phyloP scores from a whole-genome alignment of 129 eudicot species.

The Tagetes patula region DNA sequence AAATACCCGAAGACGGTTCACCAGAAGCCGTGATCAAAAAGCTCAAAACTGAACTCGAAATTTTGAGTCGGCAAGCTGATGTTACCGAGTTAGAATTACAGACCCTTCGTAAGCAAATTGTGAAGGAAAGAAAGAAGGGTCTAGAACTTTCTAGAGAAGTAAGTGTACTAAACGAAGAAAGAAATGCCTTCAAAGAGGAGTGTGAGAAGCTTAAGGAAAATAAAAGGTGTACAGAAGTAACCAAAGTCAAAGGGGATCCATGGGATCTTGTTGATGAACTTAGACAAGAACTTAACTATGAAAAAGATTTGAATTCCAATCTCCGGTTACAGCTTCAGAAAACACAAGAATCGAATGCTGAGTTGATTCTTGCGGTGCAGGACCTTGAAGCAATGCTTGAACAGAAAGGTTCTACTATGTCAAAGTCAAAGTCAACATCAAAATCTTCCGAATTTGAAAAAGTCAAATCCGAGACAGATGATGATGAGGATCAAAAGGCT shows the following conservation, averaged over 20 bases:
- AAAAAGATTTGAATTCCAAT: slow-evolving; percentile 67
- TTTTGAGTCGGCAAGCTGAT: slow-evolving; percentile 69
- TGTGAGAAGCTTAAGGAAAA: slow-evolving; percentile 53
- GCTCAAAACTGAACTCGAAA: slow-evolving; percentile 63
- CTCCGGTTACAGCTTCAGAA: slow-evolving; percentile 81
- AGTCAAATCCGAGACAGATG: slow-evolving; percentile 35
- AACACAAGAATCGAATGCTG: slow-evolving; percentile 84
- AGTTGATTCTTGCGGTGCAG: slow-evolving; percentile 83
- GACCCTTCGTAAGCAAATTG: slow-evolving; percentile 79
- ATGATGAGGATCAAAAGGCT: slow-evolving; percentile 87
- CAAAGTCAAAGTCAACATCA: slow-evolving; percentile 29
- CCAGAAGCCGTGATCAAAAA: slow-evolving; percentile 53
- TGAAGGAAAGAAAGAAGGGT: slow-evolving; percentile 80
- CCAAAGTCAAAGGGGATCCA: slow-evolving; percentile 51
- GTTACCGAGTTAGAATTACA: slow-evolving; percentile 80
- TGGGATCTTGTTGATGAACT: slow-evolving; percentile 70
- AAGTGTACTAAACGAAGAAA: slow-evolving; percentile 61
- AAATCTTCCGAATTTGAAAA: slow-evolving; percentile 30
- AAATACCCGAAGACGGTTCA: slow-evolving; percentile 40
- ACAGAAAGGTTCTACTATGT: slow-evolving; percentile 45
- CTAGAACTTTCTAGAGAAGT: slow-evolving; percentile 76
- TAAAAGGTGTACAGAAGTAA: slow-evolving; percentile 38
- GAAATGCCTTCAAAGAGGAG: slow-evolving; percentile 60
- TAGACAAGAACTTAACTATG: slow-evolving; percentile 65
- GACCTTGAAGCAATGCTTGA: slow-evolving; percentile 88